Percentiles rank a stretch among this genome's conserved stretches.
Evolutionary conservation across 176 grass and related monocot genomes (phyloP).

Genomic region (Dendrocalamus sinicus): DNA sequence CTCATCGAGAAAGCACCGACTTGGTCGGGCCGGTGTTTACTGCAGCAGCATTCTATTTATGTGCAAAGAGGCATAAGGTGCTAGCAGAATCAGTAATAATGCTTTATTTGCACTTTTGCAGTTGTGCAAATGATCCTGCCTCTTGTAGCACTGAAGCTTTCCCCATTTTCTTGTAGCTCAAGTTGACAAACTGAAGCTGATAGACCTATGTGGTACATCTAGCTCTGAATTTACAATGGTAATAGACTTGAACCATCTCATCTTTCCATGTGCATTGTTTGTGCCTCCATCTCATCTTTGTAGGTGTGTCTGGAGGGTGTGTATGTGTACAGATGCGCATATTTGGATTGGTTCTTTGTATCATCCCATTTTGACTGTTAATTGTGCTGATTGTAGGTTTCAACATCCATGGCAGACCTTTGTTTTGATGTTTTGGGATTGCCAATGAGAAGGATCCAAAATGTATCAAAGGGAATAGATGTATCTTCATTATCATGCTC

Average conservation of each 20-base stretch:
- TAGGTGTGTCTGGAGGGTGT: not conserved
- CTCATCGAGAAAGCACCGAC: conserved; percentile 67
- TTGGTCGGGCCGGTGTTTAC: conserved; percentile 80
- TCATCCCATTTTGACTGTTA: conserved; percentile 39
- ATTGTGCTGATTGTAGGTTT: conserved; percentile 55
- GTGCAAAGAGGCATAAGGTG: conserved; percentile 95
- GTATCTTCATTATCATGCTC: conserved; percentile 40
- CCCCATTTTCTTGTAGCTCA: conserved; percentile 60
- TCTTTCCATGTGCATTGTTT: not conserved
- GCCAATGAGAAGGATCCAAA: conserved; percentile 89
- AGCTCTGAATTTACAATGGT: conserved; percentile 87
- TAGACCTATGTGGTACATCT: conserved; percentile 84
- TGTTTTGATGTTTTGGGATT: conserved; percentile 92
- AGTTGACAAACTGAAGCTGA: conserved; percentile 90
- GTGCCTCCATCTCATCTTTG: not conserved
- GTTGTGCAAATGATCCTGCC: not conserved
- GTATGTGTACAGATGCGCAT: not conserved
- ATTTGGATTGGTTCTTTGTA: not conserved
- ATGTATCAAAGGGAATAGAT: conserved; percentile 85
- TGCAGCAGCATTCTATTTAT: conserved; percentile 90
- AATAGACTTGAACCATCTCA: conserved; percentile 14
- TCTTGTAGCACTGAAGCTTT: conserved; percentile 35
- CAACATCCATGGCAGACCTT: conserved; percentile 92
- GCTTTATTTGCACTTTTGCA: not conserved
- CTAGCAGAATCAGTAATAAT: not conserved